Base-by-base conservation (phyloP, 495 filamentous ascomycete genomes). In the Penicillium longicatenatum region DNA sequence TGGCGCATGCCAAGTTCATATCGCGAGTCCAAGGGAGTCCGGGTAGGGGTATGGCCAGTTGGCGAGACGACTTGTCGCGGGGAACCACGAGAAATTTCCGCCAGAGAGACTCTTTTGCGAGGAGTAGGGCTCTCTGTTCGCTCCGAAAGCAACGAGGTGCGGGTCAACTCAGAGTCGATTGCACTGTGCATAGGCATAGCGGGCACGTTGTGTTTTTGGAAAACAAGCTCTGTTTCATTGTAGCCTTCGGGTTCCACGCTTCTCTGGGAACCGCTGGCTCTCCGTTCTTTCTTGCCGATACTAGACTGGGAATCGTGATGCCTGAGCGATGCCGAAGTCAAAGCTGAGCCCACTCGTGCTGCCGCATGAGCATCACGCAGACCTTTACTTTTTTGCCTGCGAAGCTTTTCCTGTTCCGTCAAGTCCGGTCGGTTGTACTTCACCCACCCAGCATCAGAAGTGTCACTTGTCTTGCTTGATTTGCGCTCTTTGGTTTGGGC, bases 101-200 rank as follows among this genome's bases (percentile, higher is more conserved):
- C 70, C 3, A 69, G 74, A 19, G 62, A 60, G 55, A 81, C 73
- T 17, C 71, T 62, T 51, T 62, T 59, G 43, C 65, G 68, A 21
- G 66, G 60, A 35, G 58, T 60, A 61, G 51, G 90, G 84, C 59
- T 87, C 72, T 60, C 89, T 0, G 90, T 92, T 22, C 88, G 84
- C 37, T 90, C 87, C 6, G 94, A 93, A 11, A 96, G 77, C 55
- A 98, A 89, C 0, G 95, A 98, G 35, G 89, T 86, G 67, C 94
- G 82, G 3, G 94, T 98, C 48, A 97, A 69, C 24, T 96, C 92
- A 0, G 92, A 95, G 30, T 89, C 83, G 26, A 95, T 82, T 43
- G 90, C 90, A 70, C 92, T 95, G 68, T 85, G 85, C 66, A 95
- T 80, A 3, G 92, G 93, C 87, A 97, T 89, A 1, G 88, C 89